These are phyloP conservation scores for Decorospora gaudefroyi DNA, from an alignment of 2,329 filamentous ascomycete species.

Conservation along the genomic window DNA sequence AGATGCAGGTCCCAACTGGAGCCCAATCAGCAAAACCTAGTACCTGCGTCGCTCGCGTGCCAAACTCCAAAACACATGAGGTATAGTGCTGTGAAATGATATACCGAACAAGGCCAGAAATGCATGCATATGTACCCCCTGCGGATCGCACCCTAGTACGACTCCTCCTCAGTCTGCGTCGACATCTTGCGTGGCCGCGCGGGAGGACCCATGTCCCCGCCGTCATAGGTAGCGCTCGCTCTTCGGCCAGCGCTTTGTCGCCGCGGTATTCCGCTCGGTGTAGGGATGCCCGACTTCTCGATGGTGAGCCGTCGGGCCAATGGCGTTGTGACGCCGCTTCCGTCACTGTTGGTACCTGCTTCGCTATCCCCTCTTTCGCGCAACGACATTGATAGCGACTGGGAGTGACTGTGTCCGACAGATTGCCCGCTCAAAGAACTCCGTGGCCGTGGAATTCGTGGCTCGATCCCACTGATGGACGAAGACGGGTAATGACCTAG, in stretches of 20 bases:
- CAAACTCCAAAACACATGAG: slow-evolving; percentile 23
- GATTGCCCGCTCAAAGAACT: slow-evolving; percentile 70
- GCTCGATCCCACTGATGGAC: slow-evolving; percentile 53
- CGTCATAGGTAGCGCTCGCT: slow-evolving; percentile 48
- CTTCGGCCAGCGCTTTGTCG: slow-evolving; percentile 56
- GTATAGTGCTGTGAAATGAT: slow-evolving; percentile 30
- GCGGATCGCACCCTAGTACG: slow-evolving; percentile 51
- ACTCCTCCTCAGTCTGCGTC: slow-evolving; percentile 60
- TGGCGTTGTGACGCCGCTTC: slow-evolving; percentile 50
- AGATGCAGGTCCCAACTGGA: slow-evolving; percentile 2
- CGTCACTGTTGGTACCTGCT: slow-evolving; percentile 50
- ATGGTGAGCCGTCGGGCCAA: slow-evolving; percentile 51
- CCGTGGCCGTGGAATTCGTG: slow-evolving; percentile 60
- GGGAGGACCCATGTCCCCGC: slow-evolving; percentile 54
- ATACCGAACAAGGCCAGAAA: slow-evolving; percentile 21
- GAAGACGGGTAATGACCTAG: slow-evolving; percentile 60
- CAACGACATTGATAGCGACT: slow-evolving; percentile 38
- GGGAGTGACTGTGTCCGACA: slow-evolving; percentile 40
- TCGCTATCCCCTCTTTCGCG: slow-evolving; percentile 60
- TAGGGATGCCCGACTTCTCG: slow-evolving; percentile 56
- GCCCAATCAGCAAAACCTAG: slow-evolving; percentile 3
- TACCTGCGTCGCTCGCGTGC: slow-evolving; percentile 19
- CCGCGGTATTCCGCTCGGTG: slow-evolving; percentile 55
- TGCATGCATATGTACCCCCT: slow-evolving; percentile 24
- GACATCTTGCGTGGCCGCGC: slow-evolving; percentile 56